Evolutionary conservation across 768 basidiomycete species (phyloP), one percentile per base, ranked within the genome.

Genomic region (Lactarius hatsudake): DNA sequence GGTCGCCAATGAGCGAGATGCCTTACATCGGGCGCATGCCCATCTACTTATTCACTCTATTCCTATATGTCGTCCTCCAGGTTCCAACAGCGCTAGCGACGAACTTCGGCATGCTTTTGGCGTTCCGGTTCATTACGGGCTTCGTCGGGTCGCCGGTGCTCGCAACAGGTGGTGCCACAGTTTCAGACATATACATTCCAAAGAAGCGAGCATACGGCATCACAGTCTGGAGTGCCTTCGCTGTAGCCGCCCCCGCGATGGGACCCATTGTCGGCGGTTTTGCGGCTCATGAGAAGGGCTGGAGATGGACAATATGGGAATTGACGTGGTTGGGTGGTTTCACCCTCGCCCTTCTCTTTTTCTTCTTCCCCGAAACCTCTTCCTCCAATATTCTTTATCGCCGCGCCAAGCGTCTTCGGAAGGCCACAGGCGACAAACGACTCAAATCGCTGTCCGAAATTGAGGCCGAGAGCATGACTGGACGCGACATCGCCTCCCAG

Each of bases 91-190:
- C 77, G 34, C 71, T 76, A 9, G 70, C 76, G 23, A 72, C 57
- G 32, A 78, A 75, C 64, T 71, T 77, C 28, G 72, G 63, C 55
- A 75, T 74, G 61, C 71, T 78, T 45, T 64, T 78, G 45, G 76
- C 74, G 4, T 74, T 78, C 70, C 75, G 78, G n/a, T 78, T 79
- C 68, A 67, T 78, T 23, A 75, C 78, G 1, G 78, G 77, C n/a
- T 76, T 78, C 64, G 68, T 76, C 23, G 76, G 77, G 4, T 75
- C 74, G 26, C 77, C 78, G 23, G 68, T 74, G 20, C 74, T 79
- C 17, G 77, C 78, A 3, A 79, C 77, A 7, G 76, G 76, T 13
- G 75, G 74, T 30, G 76, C 76, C 23, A 73, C 65, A 13, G 61
- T 75, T 17, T 71, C 62, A 3, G 75, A 76, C 57, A 71, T 75